Percentiles rank a stretch among this genome's conserved stretches.
phyloP scores from a whole-genome alignment of 345 rosid genomes.

The Populus ilicifolia region DNA sequence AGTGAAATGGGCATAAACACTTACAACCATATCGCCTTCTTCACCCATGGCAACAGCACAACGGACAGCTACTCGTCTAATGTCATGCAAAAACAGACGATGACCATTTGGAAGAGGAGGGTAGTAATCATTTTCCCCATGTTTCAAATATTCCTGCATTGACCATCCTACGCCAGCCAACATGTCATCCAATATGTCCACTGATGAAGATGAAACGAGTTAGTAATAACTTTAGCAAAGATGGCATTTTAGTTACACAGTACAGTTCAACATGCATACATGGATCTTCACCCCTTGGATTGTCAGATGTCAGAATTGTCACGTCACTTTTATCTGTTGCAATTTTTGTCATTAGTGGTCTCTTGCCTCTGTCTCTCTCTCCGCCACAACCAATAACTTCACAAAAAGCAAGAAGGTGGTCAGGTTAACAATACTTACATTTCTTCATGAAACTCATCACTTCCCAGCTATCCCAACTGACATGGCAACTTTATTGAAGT shows the following conservation, averaged over 20 bases:
- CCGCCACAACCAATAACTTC: constrained; percentile 81
- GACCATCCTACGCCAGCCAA: constrained; percentile 89
- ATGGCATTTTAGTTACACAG: neutral
- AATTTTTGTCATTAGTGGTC: constrained; percentile 84
- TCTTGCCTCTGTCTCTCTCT: constrained; percentile 74
- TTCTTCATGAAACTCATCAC: neutral
- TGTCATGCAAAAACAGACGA: constrained; percentile 81
- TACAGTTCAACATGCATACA: constrained; percentile 38
- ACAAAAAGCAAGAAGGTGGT: constrained; percentile 11
- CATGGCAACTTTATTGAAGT: neutral
- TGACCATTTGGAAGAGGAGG: constrained; percentile 89
- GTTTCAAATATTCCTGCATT: constrained; percentile 86
- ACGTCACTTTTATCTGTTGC: constrained; percentile 90
- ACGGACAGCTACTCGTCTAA: constrained; percentile 88
- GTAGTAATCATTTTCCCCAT: constrained; percentile 84
- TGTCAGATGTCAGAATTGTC: constrained; percentile 86
- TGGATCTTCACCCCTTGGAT: constrained; percentile 87
- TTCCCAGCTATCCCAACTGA: neutral
- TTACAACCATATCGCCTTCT: constrained; percentile 97
- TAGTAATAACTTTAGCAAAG: constrained; percentile 2
- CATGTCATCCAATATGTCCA: constrained; percentile 97
- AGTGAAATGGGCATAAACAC: constrained; percentile 31
- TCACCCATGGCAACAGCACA: constrained; percentile 98
- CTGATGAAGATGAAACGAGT: constrained; percentile 36
- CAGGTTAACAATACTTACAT: neutral